Percentiles rank a stretch among this genome's conserved stretches.
phyloP scores from a whole-genome alignment of 2,329 filamentous ascomycete genomes.

The Tolypocladium ovalisporum region DNA sequence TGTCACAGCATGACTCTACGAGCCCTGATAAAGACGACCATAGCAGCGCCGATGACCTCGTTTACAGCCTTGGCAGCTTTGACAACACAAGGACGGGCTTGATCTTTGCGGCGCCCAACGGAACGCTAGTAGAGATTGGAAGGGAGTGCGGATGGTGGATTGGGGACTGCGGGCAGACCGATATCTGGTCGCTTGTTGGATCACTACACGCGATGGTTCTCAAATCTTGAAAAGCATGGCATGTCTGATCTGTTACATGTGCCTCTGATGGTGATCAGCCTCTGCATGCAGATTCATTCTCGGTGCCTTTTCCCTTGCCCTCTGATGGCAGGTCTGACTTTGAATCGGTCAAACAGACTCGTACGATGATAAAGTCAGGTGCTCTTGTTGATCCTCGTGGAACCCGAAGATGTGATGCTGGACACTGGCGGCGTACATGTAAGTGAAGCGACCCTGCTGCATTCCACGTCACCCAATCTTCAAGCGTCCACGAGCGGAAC shows the following conservation, averaged over 20 bases:
- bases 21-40: too few relatives aligned
- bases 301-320: background rate
- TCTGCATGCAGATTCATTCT: too few relatives aligned
- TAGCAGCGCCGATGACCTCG: background rate
- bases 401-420: background rate
- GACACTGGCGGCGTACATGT: background rate
- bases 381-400: background rate
- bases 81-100: background rate
- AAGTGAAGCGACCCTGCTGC: background rate
- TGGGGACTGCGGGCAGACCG: background rate
- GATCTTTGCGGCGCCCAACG: background rate
- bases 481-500: background rate
- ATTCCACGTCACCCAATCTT: background rate
- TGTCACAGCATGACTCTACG: background rate
- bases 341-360: background rate
- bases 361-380: background rate
- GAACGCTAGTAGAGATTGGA: background rate
- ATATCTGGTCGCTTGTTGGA: background rate
- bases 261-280: background rate
- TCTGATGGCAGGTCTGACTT: background rate
- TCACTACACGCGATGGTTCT: background rate
- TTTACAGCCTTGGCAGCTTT: background rate
- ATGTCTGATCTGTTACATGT: background rate
- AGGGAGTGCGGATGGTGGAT: slow-evolving; percentile 1
- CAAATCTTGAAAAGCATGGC: background rate